Base-by-base conservation (phyloP, 2,329 filamentous ascomycete genomes). In the Setomelanomma holmii region DNA sequence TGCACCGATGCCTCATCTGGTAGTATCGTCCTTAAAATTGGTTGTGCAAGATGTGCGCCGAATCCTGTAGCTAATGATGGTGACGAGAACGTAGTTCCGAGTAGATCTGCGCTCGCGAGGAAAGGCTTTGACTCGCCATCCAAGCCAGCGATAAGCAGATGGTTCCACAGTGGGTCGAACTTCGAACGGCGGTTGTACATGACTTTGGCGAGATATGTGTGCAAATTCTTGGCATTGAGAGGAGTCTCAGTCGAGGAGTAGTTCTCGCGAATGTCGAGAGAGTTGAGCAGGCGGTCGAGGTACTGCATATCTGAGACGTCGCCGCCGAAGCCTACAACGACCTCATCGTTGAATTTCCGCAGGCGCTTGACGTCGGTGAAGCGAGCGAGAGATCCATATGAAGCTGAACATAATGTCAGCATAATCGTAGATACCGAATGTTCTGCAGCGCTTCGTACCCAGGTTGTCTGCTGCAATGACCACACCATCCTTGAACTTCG, bases 241-340 rank as follows among this genome's bases (percentile, higher is more conserved):
- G 68, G 80, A 78, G 68, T 78, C 55, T 71, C 77, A 69, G 65
- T 75, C 61, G 76, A 73, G 52, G 83, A 84, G 82, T 99, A 98
- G 73, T 91, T 89, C 82, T 98, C 93, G 75, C 89, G 84, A 76
- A 96, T 91, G 74, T 90, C 87, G 67, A 98, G 89, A 58, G 90
- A 89, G 71, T 85, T 88, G 66, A 99, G 88, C 71, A 96, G 86
- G 66, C 95, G 88, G 84, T 96, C 90, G 64, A 99, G 87, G 82
- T 96, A 96, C 82, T 99, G 95, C 95, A 99, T 98, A 82, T 99
- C 95, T 61, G 91, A 96, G 67, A 99, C 89, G 80, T 99, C 95
- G 76, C 95, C 95, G 75, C 92, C 91, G 79, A 98, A 96, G 69
- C 95, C 95, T 71, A 99, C 84, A 55, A 98, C 85, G 23, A 91